Percentiles rank a stretch among this genome's conserved stretches.
Evolutionary conservation across 305 asterid genomes (phyloP).

Genomic region (Fraxinus platypoda): DNA sequence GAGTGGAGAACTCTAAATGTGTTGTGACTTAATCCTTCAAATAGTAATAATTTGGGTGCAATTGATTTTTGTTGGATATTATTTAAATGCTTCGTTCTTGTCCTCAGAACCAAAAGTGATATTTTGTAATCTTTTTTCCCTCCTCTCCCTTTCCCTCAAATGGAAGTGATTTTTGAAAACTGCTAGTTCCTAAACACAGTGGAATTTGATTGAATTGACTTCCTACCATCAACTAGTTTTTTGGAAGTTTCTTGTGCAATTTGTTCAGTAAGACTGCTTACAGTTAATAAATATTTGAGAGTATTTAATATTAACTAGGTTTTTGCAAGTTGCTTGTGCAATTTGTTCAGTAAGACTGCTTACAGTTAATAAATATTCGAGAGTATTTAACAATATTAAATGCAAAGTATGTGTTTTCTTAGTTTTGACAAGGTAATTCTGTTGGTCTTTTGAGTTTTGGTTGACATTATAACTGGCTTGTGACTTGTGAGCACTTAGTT

Average conservation of each 20-base stretch:
- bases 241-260: background rate
- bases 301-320: conserved; percentile 2
- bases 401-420: background rate
- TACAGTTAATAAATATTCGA: background rate
- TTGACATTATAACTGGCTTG: background rate
- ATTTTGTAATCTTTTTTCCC: background rate
- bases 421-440: conserved; percentile 14
- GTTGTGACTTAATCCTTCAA: background rate
- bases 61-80: conserved; percentile 14
- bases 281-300: background rate
- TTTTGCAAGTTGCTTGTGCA: background rate
- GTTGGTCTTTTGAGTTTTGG: background rate
- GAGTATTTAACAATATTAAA: conserved; percentile 10
- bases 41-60: conserved; percentile 8
- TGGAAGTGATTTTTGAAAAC: conserved; percentile 6
- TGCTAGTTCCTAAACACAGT: conserved; percentile 5
- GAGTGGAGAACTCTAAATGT: background rate
- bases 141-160: background rate
- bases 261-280: background rate
- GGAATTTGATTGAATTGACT: background rate
- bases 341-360: background rate
- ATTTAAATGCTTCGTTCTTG: conserved; percentile 2
- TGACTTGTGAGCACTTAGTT: background rate
- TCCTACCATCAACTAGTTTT: background rate
- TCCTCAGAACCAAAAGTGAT: background rate